Percentiles rank a stretch among this genome's conserved stretches.
Evolutionary conservation across 257 asterid species (phyloP).

Genomic region (Solanum lignicaule): DNA sequence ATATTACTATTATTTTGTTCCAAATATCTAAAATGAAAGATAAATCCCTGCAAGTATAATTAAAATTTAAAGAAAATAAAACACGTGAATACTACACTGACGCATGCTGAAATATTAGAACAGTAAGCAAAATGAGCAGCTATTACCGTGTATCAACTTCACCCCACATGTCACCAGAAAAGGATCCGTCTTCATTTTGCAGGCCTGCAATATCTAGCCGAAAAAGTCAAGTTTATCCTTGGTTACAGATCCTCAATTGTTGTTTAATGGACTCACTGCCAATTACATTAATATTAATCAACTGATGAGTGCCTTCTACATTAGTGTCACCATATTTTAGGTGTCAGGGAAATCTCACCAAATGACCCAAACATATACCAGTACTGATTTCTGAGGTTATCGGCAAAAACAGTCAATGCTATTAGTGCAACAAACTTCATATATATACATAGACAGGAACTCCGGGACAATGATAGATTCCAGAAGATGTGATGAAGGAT

Average conservation of each 20-base stretch:
- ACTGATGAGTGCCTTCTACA: background rate
- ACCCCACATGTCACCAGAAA: constrained; percentile 94
- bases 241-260: background rate
- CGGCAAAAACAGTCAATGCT: background rate
- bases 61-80: background rate
- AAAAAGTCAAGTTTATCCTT: constrained; percentile 31
- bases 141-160: constrained; percentile 77
- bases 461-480: background rate
- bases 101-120: background rate
- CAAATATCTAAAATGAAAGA: background rate
- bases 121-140: background rate
- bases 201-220: constrained; percentile 64
- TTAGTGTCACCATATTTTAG: background rate
- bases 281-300: background rate
- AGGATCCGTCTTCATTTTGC: constrained; percentile 86
- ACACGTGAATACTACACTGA: background rate
- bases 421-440: background rate
- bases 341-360: background rate
- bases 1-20: background rate
- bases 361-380: background rate
- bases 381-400: background rate
- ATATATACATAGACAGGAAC: background rate
- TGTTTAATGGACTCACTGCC: background rate
- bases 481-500: constrained; percentile 29
- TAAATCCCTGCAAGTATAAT: background rate